Conservation (phyloP, 805 yeast species). For the Metschnikowia picachoensis region DNA sequence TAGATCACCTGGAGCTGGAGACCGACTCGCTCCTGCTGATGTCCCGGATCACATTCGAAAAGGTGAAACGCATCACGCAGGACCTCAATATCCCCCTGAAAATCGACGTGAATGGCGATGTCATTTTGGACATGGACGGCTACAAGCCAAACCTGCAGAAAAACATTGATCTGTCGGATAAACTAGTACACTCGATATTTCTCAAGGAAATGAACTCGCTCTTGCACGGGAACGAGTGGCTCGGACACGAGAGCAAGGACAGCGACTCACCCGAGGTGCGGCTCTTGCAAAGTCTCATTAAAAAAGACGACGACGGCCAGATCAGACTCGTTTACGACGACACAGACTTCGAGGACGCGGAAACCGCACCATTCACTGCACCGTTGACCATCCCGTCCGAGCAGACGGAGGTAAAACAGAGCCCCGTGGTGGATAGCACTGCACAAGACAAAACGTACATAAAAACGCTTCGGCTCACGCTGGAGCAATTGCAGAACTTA, state of each 20-base stretch:
- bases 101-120: constrained; percentile 84
- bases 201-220: constrained; percentile 59
- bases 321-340: constrained; percentile 47
- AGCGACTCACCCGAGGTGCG: constrained; percentile 22
- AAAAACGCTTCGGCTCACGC: constrained; percentile 84
- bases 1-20: constrained; percentile 20
- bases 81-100: constrained; percentile 83
- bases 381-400: constrained; percentile 7
- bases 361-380: constrained; percentile 5
- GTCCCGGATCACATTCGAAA: constrained; percentile 43
- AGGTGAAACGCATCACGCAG: constrained; percentile 60
- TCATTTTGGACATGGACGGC: constrained; percentile 91
- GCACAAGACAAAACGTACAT: constrained; percentile 48
- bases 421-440: constrained; percentile 1
- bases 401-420: background rate
- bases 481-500: constrained; percentile 78
- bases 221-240: constrained; percentile 16
- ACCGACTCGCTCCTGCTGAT: constrained; percentile 9
- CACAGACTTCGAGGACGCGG: constrained; percentile 11
- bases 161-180: constrained; percentile 73
- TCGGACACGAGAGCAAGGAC: constrained; percentile 13
- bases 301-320: constrained; percentile 63
- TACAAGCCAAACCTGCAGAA: constrained; percentile 78
- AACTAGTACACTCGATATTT: constrained; percentile 65
- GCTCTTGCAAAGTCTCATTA: constrained; percentile 36